Evolutionary conservation across 2,329 filamentous ascomycete species (phyloP), one percentile per base, ranked within the genome.

Genomic region (Diplodia scrobiculata): DNA sequence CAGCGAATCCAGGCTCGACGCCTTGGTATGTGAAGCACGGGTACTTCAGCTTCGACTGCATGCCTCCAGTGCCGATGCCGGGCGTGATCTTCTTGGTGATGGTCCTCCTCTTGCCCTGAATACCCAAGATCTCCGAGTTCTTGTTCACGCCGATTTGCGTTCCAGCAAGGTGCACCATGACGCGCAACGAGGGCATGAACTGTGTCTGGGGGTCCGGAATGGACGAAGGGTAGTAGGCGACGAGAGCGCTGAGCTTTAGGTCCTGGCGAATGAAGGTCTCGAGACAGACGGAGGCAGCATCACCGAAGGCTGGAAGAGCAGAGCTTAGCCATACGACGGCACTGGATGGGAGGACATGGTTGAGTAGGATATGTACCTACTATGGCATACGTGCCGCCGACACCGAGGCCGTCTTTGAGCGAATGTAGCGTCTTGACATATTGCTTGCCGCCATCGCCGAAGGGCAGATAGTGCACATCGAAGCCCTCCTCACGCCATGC

Each of bases 1-100:
- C 89, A 0, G 90, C 90, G 68, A 93, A 92, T 0, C 90, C 90
- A 0, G 86, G 78, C 60, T 86, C 78, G 0, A 77, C 84, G 67
- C 82, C 79, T 11, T 82, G 80, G 69, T 89, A 89, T 0, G 81
- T 81, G 71, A 83, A 87, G 3, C 81, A 77, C 50, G 77, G 77
- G 67, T 81, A 79, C 55, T 76, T 73, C n/a, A 81, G 75, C 65
- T 79, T 77, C 36, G 34, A 36, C 34, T 76, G 74, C 41, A 79
- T 72, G 3, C 84, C 73, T 38, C 81, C 84, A 10, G 80, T 79
- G 10, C 84, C 84, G 2, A 83, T 79, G 0, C 84, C 84, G 0
- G 80, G 76, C 3, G 82, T 81, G 64, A 86, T 77, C 27, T 77
- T 79, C 68, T 84, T 83, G 21, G 77, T 80, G 25, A 80, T 76